A percentile compares a stretch with the other conserved stretches of the same genome.
These are phyloP conservation scores for Lepiota brunneoincarnata DNA, from an alignment of 768 basidiomycete species.

Conservation along the genomic window DNA sequence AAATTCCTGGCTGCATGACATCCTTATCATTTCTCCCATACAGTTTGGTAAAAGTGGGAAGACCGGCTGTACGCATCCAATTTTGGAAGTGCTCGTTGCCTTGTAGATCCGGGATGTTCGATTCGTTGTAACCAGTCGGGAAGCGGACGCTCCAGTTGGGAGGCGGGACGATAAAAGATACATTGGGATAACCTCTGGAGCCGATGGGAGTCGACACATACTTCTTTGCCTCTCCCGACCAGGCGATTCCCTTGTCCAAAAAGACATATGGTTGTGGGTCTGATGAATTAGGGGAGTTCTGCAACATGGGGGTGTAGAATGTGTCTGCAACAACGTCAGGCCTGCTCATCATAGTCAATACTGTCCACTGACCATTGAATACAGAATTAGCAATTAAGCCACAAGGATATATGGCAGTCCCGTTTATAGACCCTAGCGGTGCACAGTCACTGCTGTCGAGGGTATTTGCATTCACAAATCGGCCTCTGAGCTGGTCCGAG, in stretches of 20 bases:
- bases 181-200: slow-evolving; percentile 46
- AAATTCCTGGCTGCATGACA: slow-evolving; percentile 67
- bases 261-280: slow-evolving; percentile 65
- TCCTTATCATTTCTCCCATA: slow-evolving; percentile 88
- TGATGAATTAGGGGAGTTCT: slow-evolving; percentile 48
- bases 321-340: slow-evolving; percentile 55
- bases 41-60: slow-evolving; percentile 96
- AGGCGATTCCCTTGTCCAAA: slow-evolving; percentile 82
- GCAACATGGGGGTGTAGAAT: slow-evolving; percentile 58
- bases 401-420: slow-evolving; percentile 83
- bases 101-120: slow-evolving; percentile 67
- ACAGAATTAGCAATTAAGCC: slow-evolving; percentile 96
- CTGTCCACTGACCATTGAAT: slow-evolving; percentile 74
- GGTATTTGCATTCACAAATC: slow-evolving; percentile 41
- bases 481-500: slow-evolving; percentile 81
- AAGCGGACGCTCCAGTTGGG: slow-evolving; percentile 84
- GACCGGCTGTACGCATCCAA: slow-evolving; percentile 98
- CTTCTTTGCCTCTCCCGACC: slow-evolving; percentile 93
- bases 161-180: slow-evolving; percentile 79
- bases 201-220: slow-evolving; percentile 59
- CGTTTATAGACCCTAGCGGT: slow-evolving; percentile 63
- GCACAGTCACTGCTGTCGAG: slow-evolving; percentile 83
- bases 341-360: not conserved
- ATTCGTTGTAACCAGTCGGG: slow-evolving; percentile 68
- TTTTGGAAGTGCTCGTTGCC: slow-evolving; percentile 94